Base-by-base conservation (phyloP, 768 basidiomycete species). In the Amanita pseudoporphyria region DNA sequence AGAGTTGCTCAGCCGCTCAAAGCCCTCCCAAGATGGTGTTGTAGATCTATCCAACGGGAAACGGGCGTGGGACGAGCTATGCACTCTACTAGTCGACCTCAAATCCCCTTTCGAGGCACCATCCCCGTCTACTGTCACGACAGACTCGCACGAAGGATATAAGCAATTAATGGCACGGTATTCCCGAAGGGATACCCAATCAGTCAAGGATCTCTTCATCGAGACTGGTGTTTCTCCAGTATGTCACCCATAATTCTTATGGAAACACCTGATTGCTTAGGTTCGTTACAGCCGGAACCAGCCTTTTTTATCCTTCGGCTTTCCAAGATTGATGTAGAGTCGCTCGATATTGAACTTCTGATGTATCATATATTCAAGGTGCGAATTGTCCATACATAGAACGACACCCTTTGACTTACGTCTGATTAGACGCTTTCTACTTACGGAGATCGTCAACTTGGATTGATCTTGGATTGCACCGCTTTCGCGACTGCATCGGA, bases 391-490 rank as follows among this genome's bases (percentile, higher is more conserved):
- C 31, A 37, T 21, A 39, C 14, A 33, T 41, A 39, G 22, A 44
- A 30, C 42, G 1, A 22, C 31, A 24, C 22, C 6, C 39, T 45
- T 32, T 14, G 4, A 32, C 26, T 28, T 28, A 28, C 26, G 10
- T 31, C 28, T 56, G 85, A 84, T 78, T 57, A 87, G 47, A 72
- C 69, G 12, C 67, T 71, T 6, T 64, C 75, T 6, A 63, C 60
- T 13, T 75, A 81, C 60, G 66, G 64, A 36, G 64, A 72, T 39
- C 73, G 73, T 24, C 52, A 60, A 3, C 87, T 83, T 59, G 85
- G 90, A 41, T 67, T 94, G 42, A 76, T 94, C 54, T 60, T 92
- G 28, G 90, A 94, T 56, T 90, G 84, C 64, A 91, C 89, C 31
- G 76, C 74, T 7, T 91, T 92, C 61, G 73, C 79, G 3, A 71